Percentiles rank a stretch among this genome's conserved stretches.
phyloP scores from a whole-genome alignment of 2,329 filamentous ascomycete genomes.

The Exophiala sp. region DNA sequence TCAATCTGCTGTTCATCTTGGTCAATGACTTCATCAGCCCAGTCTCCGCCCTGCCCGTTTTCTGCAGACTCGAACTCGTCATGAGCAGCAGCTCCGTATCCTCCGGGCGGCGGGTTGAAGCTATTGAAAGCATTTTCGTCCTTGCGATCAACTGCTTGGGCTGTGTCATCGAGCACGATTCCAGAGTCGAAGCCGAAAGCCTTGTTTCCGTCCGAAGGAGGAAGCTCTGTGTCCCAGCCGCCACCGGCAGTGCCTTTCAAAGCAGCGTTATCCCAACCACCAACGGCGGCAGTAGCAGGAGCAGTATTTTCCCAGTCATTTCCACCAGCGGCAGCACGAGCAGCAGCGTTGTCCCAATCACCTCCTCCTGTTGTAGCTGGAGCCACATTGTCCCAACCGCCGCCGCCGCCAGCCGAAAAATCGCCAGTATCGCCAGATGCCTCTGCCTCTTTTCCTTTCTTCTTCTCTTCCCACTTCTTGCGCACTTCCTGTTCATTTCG shows the following conservation, averaged over 20 bases:
- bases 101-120: background rate
- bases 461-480: slow-evolving; percentile 22
- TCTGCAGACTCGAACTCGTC: background rate
- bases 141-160: background rate
- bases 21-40: slow-evolving; percentile 23
- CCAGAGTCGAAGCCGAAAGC: slow-evolving; percentile 7
- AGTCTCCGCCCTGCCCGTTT: slow-evolving; percentile 11
- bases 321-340: background rate
- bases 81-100: background rate
- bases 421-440: background rate
- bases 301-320: background rate
- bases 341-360: slow-evolving; percentile 4
- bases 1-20: slow-evolving; percentile 1
- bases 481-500: slow-evolving; percentile 17
- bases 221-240: background rate
- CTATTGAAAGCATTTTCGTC: background rate
- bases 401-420: background rate
- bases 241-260: background rate
- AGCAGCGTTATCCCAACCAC: slow-evolving; percentile 3
- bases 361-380: background rate
- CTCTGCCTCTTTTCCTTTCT: slow-evolving; percentile 3
- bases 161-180: background rate
- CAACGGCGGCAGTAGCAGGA: background rate
- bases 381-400: background rate
- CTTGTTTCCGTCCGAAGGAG: background rate